Percentiles rank a stretch among this genome's conserved stretches.
Conservation (phyloP, 768 basidiomycete genomes). For the Filobasidium floriforme region DNA sequence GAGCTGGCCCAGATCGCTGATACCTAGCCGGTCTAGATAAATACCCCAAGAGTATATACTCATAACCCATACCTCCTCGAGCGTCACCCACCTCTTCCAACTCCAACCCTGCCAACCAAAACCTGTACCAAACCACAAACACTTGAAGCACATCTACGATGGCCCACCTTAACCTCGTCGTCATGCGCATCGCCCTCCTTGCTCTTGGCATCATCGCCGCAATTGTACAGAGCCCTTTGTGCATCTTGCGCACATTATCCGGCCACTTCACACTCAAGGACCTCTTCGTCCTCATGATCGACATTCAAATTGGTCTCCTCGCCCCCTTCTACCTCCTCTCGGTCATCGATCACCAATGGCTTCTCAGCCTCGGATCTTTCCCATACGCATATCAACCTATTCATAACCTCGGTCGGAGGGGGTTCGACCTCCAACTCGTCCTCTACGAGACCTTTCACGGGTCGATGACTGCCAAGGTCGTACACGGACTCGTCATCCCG, state of each 20-base stretch:
- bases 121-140: too few relatives aligned
- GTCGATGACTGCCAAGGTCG: background rate
- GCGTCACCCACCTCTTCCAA: too few relatives aligned
- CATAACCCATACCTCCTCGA: too few relatives aligned
- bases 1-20: too few relatives aligned
- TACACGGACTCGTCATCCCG: slow-evolving; percentile 2
- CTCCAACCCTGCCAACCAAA: too few relatives aligned
- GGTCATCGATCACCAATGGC: background rate
- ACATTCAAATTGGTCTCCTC: background rate
- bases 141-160: too few relatives aligned
- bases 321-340: slow-evolving; percentile 3
- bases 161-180: too few relatives aligned
- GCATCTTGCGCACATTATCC: too few relatives aligned
- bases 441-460: slow-evolving; percentile 4
- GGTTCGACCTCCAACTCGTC: slow-evolving; percentile 4
- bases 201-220: background rate
- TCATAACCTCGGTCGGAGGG: background rate
- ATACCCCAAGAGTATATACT: too few relatives aligned
- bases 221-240: background rate
- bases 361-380: background rate
- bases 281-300: slow-evolving; percentile 1
- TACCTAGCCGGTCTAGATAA: too few relatives aligned
- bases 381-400: slow-evolving; percentile 2
- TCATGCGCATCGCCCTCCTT: too few relatives aligned
- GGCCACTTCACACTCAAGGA: too few relatives aligned